Percentiles rank a stretch among this genome's conserved stretches.
phyloP scores from a whole-genome alignment of 768 basidiomycete species.

The Naganishia onofrii region DNA sequence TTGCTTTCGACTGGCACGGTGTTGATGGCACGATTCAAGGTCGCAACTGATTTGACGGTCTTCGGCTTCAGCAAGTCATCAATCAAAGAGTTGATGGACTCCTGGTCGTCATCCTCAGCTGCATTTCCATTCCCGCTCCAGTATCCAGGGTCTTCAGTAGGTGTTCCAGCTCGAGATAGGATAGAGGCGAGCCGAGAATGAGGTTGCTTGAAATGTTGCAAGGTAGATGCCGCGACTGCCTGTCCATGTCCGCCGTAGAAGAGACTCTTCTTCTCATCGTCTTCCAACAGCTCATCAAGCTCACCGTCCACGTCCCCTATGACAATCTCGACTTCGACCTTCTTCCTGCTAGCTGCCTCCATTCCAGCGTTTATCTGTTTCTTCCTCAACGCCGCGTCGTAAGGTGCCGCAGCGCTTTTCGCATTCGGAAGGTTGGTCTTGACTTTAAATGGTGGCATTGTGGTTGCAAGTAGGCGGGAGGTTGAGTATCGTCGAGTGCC shows the following conservation, averaged over 20 bases:
- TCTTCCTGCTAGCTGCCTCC: neutral
- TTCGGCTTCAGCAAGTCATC: neutral
- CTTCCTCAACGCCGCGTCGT: neutral
- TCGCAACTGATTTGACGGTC: neutral
- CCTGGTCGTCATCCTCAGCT: constrained; percentile 1
- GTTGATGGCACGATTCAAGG: neutral
- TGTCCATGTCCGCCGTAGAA: neutral
- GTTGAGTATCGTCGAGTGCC: too few species aligned
- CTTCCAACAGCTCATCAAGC: neutral
- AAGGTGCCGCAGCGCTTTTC: neutral
- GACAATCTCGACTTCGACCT: neutral
- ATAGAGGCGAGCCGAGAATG: too few species aligned
- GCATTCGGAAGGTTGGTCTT: neutral
- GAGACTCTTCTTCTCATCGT: neutral
- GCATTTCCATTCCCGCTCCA: neutral
- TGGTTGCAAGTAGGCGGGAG: too few species aligned
- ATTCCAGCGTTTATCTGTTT: neutral
- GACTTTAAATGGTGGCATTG: neutral
- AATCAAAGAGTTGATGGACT: neutral
- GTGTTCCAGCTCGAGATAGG: neutral
- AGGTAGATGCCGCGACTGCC: too few species aligned
- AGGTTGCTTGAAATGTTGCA: too few species aligned
- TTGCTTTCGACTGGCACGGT: neutral
- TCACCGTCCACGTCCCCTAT: neutral
- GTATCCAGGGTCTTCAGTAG: neutral